Percentiles rank a stretch among this genome's conserved stretches.
Conservation (phyloP, 2,329 filamentous ascomycete species). For the Onygenales sp. region DNA sequence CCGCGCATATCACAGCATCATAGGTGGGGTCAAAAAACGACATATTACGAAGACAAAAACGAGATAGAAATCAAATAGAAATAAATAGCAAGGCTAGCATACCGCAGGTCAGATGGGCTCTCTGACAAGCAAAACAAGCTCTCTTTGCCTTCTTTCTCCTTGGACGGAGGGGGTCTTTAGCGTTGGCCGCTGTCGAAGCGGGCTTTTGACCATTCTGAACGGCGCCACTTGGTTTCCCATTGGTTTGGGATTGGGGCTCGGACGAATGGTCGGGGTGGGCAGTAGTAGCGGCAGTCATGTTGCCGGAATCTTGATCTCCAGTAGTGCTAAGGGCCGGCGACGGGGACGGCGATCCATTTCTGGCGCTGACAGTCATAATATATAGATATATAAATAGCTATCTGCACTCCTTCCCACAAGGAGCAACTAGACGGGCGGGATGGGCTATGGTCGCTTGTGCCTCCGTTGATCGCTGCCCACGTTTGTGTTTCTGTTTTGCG, state of each 20-base stretch:
- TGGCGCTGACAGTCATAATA: constrained; percentile 24
- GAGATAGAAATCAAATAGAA: constrained; percentile 2
- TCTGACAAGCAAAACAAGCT: constrained; percentile 93
- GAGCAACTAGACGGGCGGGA: neutral
- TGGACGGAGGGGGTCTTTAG: constrained; percentile 84
- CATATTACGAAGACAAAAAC: neutral
- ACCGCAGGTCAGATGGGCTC: constrained; percentile 97
- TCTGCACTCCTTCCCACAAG: neutral
- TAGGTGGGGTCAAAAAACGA: neutral
- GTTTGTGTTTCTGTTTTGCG: constrained; percentile 5
- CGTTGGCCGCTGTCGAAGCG: constrained; percentile 33
- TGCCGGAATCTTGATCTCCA: constrained; percentile 27
- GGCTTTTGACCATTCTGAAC: constrained; percentile 56
- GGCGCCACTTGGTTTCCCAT: constrained; percentile 40
- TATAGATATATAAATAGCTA: constrained; percentile 13
- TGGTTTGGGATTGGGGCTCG: constrained; percentile 34
- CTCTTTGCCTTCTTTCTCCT: constrained; percentile 90
- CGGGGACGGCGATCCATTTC: constrained; percentile 28
- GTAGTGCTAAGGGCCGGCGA: constrained; percentile 27
- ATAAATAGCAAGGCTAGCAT: constrained; percentile 40
- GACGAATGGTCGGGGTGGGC: constrained; percentile 26
- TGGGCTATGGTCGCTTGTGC: neutral
- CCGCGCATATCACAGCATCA: neutral
- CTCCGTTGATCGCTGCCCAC: constrained; percentile 13
- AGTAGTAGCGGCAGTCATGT: constrained; percentile 20